Conservation (phyloP, 2,329 filamentous ascomycete genomes). For the Cladosporium phlei region DNA sequence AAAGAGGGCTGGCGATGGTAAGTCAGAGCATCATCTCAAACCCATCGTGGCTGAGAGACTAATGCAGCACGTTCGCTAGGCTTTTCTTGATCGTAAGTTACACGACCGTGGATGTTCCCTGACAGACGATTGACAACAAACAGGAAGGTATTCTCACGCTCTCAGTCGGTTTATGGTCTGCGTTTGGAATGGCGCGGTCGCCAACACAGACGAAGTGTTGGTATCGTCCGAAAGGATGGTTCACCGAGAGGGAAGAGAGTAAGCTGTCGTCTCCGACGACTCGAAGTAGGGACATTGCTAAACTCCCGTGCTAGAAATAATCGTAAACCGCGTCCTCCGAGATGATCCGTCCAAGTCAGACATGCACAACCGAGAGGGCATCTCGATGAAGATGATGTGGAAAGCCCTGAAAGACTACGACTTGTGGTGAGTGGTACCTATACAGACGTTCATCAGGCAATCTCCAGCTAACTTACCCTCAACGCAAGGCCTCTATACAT, state of each 20-base stretch:
- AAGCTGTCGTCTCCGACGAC: too few relatives aligned
- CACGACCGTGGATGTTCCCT: too few relatives aligned
- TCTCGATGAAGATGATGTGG: conserved; percentile 47
- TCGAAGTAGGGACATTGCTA: too few relatives aligned
- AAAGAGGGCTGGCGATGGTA: conserved; percentile 46
- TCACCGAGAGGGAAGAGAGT: conserved; percentile 59
- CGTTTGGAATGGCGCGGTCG: conserved; percentile 47
- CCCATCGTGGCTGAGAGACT: too few relatives aligned
- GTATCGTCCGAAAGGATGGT: conserved; percentile 63
- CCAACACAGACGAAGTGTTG: conserved; percentile 61
- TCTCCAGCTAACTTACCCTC: background rate
- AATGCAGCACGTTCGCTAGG: too few relatives aligned
- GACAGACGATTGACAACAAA: background rate
- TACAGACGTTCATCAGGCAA: too few relatives aligned
- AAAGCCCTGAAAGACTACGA: conserved; percentile 35
- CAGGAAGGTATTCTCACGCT: conserved; percentile 35
- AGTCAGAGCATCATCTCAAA: too few relatives aligned
- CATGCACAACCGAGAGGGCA: conserved; percentile 57
- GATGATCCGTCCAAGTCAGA: conserved; percentile 54
- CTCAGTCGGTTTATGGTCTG: conserved; percentile 51
- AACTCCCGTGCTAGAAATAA: conserved; percentile 48
- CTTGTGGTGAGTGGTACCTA: too few relatives aligned
- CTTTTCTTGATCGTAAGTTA: background rate
- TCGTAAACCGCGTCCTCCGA: conserved; percentile 57
- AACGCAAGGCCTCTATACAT: conserved; percentile 37